Conservation (phyloP, 148 eudicot genomes). For the Amaranthus cruentus region DNA sequence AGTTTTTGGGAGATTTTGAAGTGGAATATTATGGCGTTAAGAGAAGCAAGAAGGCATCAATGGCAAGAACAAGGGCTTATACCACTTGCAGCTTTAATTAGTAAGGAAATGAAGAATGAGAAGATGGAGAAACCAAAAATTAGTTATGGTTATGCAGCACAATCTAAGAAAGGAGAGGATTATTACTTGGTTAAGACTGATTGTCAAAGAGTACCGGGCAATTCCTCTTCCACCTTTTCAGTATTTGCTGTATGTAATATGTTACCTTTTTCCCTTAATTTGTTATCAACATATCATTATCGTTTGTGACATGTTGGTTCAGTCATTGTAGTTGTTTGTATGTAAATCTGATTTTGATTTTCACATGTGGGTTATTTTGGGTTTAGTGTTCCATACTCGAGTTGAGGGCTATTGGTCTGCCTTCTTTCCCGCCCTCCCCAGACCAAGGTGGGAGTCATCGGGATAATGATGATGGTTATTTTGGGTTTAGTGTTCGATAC, state of each 20-base stretch:
- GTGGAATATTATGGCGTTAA: slow-evolving; percentile 37
- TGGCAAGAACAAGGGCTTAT: slow-evolving; percentile 42
- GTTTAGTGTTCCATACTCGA: not conserved
- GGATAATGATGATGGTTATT: no score
- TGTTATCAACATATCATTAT: not conserved
- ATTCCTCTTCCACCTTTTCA: slow-evolving; percentile 61
- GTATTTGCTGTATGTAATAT: slow-evolving; percentile 64
- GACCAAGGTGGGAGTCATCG: no score
- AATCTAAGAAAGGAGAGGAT: slow-evolving; percentile 85
- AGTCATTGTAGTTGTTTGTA: no score
- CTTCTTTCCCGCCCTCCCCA: no score
- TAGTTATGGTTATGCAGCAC: slow-evolving; percentile 63
- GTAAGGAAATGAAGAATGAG: slow-evolving; percentile 63
- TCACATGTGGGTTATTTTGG: not conserved
- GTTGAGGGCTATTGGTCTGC: no score
- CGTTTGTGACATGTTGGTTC: no score
- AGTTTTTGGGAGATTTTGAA: slow-evolving; percentile 9
- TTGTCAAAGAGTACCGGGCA: slow-evolving; percentile 71
- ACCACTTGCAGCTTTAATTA: slow-evolving; percentile 66
- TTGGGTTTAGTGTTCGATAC: no score
- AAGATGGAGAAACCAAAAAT: slow-evolving; percentile 74
- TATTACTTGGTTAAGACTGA: slow-evolving; percentile 65
- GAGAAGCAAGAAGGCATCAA: slow-evolving; percentile 42
- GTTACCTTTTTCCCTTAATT: not conserved
- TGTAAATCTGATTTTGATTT: not conserved